These are phyloP conservation scores for Penicillium sp. DNA, from an alignment of 2,329 filamentous ascomycete species.

Conservation along the genomic window DNA sequence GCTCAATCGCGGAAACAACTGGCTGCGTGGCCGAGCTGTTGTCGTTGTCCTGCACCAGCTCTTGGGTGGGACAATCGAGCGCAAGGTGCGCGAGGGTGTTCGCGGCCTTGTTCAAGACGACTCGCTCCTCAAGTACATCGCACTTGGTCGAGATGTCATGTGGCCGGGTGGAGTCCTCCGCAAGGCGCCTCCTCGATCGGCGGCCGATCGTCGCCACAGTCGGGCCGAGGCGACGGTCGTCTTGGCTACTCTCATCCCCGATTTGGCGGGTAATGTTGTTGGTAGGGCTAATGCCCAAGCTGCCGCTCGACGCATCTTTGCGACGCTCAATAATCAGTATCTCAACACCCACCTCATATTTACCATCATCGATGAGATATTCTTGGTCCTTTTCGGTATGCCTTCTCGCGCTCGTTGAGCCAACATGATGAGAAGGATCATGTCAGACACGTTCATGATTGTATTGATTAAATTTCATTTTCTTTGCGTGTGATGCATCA, in stretches of 20 bases:
- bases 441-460: background rate
- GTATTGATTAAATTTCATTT: background rate
- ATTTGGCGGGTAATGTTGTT: constrained; percentile 89
- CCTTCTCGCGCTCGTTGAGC: constrained; percentile 18
- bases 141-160: constrained; percentile 71
- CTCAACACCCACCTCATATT: constrained; percentile 77
- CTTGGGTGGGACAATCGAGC: constrained; percentile 91
- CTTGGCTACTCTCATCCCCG: constrained; percentile 84
- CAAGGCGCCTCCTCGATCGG: constrained; percentile 57
- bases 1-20: constrained; percentile 92
- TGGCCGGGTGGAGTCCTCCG: constrained; percentile 67
- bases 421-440: background rate
- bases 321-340: constrained; percentile 84
- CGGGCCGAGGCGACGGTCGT: constrained; percentile 85
- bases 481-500: background rate
- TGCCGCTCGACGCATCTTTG: constrained; percentile 84
- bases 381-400: constrained; percentile 62
- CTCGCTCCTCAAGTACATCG: constrained; percentile 73
- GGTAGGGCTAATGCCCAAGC: constrained; percentile 88
- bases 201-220: constrained; percentile 74
- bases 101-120: constrained; percentile 75
- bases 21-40: constrained; percentile 91
- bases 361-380: constrained; percentile 70
- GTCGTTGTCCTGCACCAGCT: constrained; percentile 96
- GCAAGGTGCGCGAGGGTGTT: constrained; percentile 86